Percentiles rank a stretch among this genome's conserved stretches.
Conservation (phyloP, 2,329 filamentous ascomycete species). For the Xylaria digitata region DNA sequence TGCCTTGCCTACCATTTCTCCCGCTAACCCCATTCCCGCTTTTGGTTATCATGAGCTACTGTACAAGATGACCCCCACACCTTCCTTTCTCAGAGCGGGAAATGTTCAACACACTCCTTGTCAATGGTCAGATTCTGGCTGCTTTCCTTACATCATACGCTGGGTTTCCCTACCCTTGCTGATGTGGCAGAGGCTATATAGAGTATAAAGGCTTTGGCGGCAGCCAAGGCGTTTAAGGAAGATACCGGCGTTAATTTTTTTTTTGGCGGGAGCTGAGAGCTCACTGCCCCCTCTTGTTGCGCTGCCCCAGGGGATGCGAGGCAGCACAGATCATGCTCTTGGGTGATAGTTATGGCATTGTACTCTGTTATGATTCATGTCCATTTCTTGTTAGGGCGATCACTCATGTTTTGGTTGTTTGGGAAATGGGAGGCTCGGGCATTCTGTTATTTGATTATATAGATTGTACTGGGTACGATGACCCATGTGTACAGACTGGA, state of each 20-base stretch:
- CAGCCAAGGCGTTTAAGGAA: slow-evolving; percentile 21
- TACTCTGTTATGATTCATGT: slow-evolving; percentile 13
- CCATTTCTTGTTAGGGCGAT: not conserved
- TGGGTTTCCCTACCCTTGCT: not conserved
- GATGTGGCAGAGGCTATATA: slow-evolving; percentile 14
- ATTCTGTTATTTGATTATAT: slow-evolving; percentile 15
- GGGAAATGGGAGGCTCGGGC: not conserved
- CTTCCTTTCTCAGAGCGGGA: not conserved
- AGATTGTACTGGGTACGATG: slow-evolving; percentile 31
- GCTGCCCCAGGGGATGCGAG: not conserved
- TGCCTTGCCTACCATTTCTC: slow-evolving; percentile 8
- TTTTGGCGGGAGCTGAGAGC: not conserved
- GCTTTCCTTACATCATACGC: slow-evolving; percentile 19
- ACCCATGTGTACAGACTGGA: slow-evolving; percentile 29
- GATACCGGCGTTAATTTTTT: slow-evolving; percentile 8
- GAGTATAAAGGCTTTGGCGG: slow-evolving; percentile 24
- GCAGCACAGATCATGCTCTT: not conserved
- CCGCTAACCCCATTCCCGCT: not conserved
- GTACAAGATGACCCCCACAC: not conserved
- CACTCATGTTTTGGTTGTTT: not conserved
- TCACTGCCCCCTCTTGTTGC: not conserved
- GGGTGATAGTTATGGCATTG: not conserved
- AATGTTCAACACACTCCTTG: not conserved
- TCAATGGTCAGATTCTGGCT: not conserved
- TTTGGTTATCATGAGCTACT: not conserved